Percentiles rank a stretch among this genome's conserved stretches.
These are phyloP conservation scores for Macrophomina pseudophaseolina DNA, from an alignment of 2,329 filamentous ascomycete genomes.

Conservation along the genomic window DNA sequence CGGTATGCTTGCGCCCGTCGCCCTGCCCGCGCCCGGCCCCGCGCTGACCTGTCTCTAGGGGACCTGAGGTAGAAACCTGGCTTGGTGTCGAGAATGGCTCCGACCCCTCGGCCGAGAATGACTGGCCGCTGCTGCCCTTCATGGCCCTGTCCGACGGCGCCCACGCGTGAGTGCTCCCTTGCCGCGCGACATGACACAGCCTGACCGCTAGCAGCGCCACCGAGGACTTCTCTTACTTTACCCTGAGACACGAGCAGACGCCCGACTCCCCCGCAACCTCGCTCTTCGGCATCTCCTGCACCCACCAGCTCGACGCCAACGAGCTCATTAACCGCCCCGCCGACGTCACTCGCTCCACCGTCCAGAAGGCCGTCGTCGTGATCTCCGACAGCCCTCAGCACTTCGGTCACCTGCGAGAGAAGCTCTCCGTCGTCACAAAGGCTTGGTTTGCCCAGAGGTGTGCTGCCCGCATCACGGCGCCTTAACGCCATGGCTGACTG, in stretches of 20 bases:
- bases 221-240: slow-evolving; percentile 99
- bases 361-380: slow-evolving; percentile 97
- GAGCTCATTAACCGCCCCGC: slow-evolving; percentile 77
- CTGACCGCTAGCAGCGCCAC: slow-evolving; percentile 63
- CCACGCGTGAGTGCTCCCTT: slow-evolving; percentile 71
- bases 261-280: slow-evolving; percentile 68
- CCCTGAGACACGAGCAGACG: slow-evolving; percentile 67
- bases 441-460: slow-evolving; percentile 94
- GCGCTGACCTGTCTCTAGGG: slow-evolving; percentile 52
- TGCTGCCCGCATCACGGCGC: slow-evolving; percentile 25
- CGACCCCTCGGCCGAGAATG: slow-evolving; percentile 82
- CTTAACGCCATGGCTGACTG: slow-evolving; percentile 20
- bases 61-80: slow-evolving; percentile 93
- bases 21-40: neutral
- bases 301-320: slow-evolving; percentile 83
- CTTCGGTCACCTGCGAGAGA: slow-evolving; percentile 89
- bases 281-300: slow-evolving; percentile 95
- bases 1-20: slow-evolving; percentile 38
- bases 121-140: slow-evolving; percentile 91
- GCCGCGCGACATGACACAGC: neutral
- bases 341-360: slow-evolving; percentile 95
- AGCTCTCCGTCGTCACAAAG: slow-evolving; percentile 85
- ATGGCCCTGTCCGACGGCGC: slow-evolving; percentile 97
- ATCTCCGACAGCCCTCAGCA: slow-evolving; percentile 88
- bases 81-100: slow-evolving; percentile 75